These are phyloP conservation scores for Leptosphaerulina australis DNA, from an alignment of 2,329 filamentous ascomycete genomes.

Conservation along the genomic window DNA sequence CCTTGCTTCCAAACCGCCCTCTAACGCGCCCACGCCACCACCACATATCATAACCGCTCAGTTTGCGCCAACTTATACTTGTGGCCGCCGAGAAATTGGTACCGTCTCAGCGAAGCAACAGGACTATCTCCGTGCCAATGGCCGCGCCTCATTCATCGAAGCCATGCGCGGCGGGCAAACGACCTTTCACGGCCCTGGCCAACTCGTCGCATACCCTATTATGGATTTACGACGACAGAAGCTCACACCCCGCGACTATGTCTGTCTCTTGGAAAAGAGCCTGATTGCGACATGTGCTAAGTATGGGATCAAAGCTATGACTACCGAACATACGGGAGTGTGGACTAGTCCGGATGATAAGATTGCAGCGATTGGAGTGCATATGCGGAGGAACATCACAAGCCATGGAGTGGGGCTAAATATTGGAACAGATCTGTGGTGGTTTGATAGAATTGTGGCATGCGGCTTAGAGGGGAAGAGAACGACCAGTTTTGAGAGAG, in stretches of 20 bases:
- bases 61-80: slow-evolving; percentile 83
- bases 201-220: slow-evolving; percentile 90
- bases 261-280: slow-evolving; percentile 76
- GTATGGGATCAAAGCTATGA: slow-evolving; percentile 67
- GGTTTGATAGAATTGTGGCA: slow-evolving; percentile 79
- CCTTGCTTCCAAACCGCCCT: slow-evolving; percentile 64
- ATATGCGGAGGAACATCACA: slow-evolving; percentile 81
- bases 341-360: slow-evolving; percentile 69
- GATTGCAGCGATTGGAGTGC: slow-evolving; percentile 91
- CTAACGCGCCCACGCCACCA: slow-evolving; percentile 56
- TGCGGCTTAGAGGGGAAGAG: slow-evolving; percentile 83
- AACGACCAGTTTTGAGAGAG: slow-evolving; percentile 73
- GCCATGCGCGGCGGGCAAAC: slow-evolving; percentile 87
- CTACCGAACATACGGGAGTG: slow-evolving; percentile 80
- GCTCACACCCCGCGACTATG: slow-evolving; percentile 76
- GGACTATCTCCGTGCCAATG: slow-evolving; percentile 46
- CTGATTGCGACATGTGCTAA: slow-evolving; percentile 69
- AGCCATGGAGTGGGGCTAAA: slow-evolving; percentile 86
- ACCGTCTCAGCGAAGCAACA: slow-evolving; percentile 57
- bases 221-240: slow-evolving; percentile 75
- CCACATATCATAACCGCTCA: slow-evolving; percentile 80
- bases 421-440: slow-evolving; percentile 67
- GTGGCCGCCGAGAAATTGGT: slow-evolving; percentile 77
- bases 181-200: slow-evolving; percentile 94
- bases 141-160: slow-evolving; percentile 66